Percentiles rank a stretch among this genome's conserved stretches.
These are phyloP conservation scores for Vaccinium macrocarpon DNA, from an alignment of 148 eudicot genomes.

Conservation along the genomic window DNA sequence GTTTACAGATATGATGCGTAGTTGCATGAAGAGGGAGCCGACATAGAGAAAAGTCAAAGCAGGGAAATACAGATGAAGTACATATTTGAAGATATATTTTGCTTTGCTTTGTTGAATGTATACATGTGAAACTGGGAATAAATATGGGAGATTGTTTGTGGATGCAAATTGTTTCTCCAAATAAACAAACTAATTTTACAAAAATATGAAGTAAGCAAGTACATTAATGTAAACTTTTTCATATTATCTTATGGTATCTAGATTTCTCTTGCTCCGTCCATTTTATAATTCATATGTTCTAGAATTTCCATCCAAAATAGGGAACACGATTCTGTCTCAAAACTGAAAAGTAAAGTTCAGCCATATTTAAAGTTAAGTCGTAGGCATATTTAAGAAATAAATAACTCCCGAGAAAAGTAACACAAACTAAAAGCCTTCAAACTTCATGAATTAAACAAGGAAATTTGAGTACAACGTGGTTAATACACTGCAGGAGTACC, in stretches of 20 bases:
- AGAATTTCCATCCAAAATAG: not conserved
- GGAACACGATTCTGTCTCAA: not conserved
- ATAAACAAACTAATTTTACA: not conserved
- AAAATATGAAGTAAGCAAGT: not conserved
- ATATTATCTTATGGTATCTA: not conserved
- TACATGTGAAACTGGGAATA: not conserved
- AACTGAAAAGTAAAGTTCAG: too few relatives aligned
- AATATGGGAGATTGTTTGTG: not conserved
- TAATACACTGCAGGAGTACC: conserved; percentile 35
- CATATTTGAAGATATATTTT: not conserved
- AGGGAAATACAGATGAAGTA: not conserved
- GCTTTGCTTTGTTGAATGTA: not conserved
- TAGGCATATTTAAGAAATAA: not conserved
- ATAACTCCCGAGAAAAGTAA: not conserved
- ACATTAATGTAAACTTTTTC: not conserved
- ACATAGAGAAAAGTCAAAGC: not conserved
- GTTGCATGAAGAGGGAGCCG: not conserved
- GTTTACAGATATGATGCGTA: not conserved
- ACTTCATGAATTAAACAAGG: not conserved
- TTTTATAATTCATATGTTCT: not conserved
- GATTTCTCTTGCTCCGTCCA: not conserved
- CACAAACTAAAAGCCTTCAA: not conserved
- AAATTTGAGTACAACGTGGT: not conserved
- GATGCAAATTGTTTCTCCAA: not conserved
- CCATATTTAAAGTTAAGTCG: not conserved